Conservation (phyloP, 306 rosid genomes). For the Prunus mume region DNA sequence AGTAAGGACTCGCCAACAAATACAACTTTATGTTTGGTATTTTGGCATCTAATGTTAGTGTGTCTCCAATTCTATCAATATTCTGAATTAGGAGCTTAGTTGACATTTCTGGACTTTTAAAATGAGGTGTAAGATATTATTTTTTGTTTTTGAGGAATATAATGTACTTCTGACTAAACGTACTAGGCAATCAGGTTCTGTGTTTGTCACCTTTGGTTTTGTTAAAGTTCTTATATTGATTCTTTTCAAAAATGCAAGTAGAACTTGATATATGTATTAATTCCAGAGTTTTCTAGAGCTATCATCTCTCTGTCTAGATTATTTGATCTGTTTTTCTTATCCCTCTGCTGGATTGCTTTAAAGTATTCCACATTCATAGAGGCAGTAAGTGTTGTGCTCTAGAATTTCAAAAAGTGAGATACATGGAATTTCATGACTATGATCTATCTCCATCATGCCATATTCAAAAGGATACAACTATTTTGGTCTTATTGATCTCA, state of each 20-base stretch:
- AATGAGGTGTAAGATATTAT: neutral
- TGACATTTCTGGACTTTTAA: neutral
- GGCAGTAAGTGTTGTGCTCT: neutral
- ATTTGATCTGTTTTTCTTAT: neutral
- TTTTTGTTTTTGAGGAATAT: neutral
- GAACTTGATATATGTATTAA: neutral
- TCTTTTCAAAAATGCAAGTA: neutral
- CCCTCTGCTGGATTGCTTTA: neutral
- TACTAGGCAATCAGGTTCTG: neutral
- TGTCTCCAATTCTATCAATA: neutral
- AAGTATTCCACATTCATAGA: neutral
- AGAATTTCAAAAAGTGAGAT: neutral
- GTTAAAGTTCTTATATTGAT: neutral
- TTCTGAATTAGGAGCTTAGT: neutral
- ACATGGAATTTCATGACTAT: neutral
- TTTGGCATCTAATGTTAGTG: neutral
- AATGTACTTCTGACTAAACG: slow-evolving; percentile 38
- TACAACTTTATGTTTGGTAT: neutral
- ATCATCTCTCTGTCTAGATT: neutral
- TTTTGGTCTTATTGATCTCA: neutral
- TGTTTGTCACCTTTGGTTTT: neutral
- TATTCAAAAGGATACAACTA: no score
- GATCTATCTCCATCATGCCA: neutral
- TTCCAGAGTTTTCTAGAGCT: neutral
- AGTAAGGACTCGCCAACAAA: no score